These are phyloP conservation scores for Heterococcus sp. DNA, from an alignment of 108 stramenopile genomes.

Conservation along the genomic window DNA sequence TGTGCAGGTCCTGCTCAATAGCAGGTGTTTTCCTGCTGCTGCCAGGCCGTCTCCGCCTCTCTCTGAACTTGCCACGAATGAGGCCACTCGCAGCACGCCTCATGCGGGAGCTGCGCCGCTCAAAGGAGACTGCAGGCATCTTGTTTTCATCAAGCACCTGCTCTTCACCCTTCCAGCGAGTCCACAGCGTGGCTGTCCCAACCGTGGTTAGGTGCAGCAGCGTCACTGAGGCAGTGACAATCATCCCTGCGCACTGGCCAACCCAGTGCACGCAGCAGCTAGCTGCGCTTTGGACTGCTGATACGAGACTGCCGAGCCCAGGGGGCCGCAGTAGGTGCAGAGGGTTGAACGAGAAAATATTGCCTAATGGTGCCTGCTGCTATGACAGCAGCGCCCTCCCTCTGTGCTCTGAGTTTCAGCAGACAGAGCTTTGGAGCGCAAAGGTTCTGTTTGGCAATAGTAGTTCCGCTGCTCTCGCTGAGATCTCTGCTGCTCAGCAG, in stretches of 20 bases:
- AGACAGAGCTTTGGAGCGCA: not conserved
- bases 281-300: not conserved
- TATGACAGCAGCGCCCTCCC: not conserved
- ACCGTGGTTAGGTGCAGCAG: not conserved
- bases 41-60: not conserved
- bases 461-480: not conserved
- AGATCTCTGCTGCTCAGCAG: no score
- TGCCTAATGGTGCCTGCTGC: not conserved
- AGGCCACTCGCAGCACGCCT: not conserved
- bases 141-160: not conserved
- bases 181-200: not conserved
- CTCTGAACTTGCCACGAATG: not conserved
- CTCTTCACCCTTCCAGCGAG: not conserved
- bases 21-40: no score
- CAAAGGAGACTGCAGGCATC: not conserved
- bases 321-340: not conserved
- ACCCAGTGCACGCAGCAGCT: not conserved
- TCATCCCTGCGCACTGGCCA: not conserved
- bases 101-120: not conserved
- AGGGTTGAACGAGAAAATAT: not conserved
- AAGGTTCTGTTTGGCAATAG: not conserved
- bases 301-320: not conserved
- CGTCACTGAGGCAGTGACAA: not conserved
- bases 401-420: not conserved
- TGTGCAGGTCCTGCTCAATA: not conserved